Evolutionary conservation across 2,329 filamentous ascomycete species (phyloP).

Genomic region (Xylaria sp.): DNA sequence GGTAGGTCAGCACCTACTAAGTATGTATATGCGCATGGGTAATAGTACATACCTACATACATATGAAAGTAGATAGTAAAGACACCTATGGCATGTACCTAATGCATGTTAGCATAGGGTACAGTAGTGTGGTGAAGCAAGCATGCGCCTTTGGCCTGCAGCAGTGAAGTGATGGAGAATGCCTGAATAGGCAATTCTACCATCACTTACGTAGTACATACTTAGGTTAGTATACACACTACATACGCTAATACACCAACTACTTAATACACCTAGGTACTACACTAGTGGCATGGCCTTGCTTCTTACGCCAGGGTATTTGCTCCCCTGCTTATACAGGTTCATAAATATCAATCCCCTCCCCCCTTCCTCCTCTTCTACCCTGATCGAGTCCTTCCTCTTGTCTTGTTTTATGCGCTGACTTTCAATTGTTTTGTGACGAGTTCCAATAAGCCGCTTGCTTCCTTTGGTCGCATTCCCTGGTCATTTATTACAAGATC

Average conservation of each 20-base stretch:
- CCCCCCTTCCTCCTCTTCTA: conserved; percentile 6
- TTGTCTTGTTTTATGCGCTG: conserved; percentile 19
- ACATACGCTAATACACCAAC: neutral
- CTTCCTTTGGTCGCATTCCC: neutral
- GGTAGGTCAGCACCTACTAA: no score
- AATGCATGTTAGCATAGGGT: neutral
- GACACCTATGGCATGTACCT: neutral
- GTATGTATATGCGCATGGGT: no score
- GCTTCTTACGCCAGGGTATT: conserved; percentile 16
- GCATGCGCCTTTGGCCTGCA: neutral
- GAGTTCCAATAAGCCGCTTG: neutral
- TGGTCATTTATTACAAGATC: conserved; percentile 1
- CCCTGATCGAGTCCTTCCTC: conserved; percentile 5
- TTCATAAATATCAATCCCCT: conserved; percentile 34
- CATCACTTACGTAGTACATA: conserved; percentile 2
- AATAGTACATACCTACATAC: no score
- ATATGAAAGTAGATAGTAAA: no score
- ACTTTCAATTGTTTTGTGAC: conserved; percentile 10
- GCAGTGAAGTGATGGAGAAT: neutral
- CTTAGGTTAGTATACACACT: neutral
- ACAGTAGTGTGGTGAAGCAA: neutral
- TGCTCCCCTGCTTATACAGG: neutral
- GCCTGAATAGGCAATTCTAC: neutral
- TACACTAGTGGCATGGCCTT: conserved; percentile 8
- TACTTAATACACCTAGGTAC: no score